phyloP scores from a whole-genome alignment of 1,284 basidiomycete species.

The Phlebopus sp. region DNA sequence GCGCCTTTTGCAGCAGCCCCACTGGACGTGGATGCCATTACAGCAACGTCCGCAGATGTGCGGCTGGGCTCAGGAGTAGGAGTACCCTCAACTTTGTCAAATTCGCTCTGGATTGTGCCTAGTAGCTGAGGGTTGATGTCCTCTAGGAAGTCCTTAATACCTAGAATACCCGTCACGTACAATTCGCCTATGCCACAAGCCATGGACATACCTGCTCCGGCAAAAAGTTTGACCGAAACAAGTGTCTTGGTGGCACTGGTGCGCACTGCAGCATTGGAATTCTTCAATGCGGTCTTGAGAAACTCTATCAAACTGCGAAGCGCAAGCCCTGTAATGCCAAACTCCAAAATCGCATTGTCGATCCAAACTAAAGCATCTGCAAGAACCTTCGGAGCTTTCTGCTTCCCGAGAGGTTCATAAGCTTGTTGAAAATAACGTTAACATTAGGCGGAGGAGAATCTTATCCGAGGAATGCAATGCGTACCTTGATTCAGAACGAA shows the following conservation, averaged over 20 bases:
- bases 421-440: slow-evolving; percentile 44
- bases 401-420: slow-evolving; percentile 88
- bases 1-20: slow-evolving; percentile 41
- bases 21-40: slow-evolving; percentile 40
- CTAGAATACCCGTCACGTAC: slow-evolving; percentile 36
- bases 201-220: slow-evolving; percentile 73
- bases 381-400: slow-evolving; percentile 96
- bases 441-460: slow-evolving; percentile 10
- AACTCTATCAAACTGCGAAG: slow-evolving; percentile 88
- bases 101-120: slow-evolving; percentile 89
- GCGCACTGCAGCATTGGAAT: slow-evolving; percentile 92
- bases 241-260: slow-evolving; percentile 94
- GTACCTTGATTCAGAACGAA: slow-evolving; percentile 91
- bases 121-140: slow-evolving; percentile 94
- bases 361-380: slow-evolving; percentile 93
- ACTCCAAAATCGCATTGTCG: slow-evolving; percentile 86
- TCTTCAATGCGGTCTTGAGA: slow-evolving; percentile 83
- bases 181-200: background rate
- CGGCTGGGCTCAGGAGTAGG: slow-evolving; percentile 79
- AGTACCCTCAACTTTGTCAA: slow-evolving; percentile 89
- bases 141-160: slow-evolving; percentile 89
- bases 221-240: slow-evolving; percentile 89
- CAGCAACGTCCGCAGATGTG: slow-evolving; percentile 70
- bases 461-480: slow-evolving; percentile 20
- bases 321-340: slow-evolving; percentile 87